Percentiles rank a stretch among this genome's conserved stretches.
Evolutionary conservation across 2,329 filamentous ascomycete species (phyloP).

Genomic region (Paraphaeosphaeria minitans): DNA sequence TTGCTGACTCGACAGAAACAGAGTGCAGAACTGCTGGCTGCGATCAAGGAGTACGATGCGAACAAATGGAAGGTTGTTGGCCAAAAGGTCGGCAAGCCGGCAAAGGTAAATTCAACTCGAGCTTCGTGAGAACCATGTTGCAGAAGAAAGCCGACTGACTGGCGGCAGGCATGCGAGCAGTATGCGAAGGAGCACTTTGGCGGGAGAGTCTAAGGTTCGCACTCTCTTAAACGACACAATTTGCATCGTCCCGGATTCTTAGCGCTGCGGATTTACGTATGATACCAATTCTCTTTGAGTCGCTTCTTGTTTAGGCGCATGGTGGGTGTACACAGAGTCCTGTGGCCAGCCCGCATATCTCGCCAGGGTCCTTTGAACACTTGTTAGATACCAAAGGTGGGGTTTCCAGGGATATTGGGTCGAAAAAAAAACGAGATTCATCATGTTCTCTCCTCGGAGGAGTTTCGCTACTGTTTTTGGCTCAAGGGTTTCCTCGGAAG

Average conservation of each 20-base stretch:
- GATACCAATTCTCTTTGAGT: slow-evolving; percentile 44
- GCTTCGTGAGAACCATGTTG: slow-evolving; percentile 6
- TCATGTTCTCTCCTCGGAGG: slow-evolving; percentile 17
- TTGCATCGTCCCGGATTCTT: slow-evolving; percentile 41
- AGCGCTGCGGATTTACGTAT: slow-evolving; percentile 38
- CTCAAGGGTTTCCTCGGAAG: slow-evolving; percentile 16
- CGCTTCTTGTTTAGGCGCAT: slow-evolving; percentile 27
- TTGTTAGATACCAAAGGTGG: slow-evolving; percentile 32
- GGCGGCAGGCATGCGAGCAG: slow-evolving; percentile 75
- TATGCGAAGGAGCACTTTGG: slow-evolving; percentile 96
- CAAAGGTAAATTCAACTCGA: slow-evolving; percentile 69
- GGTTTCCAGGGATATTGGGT: slow-evolving; percentile 27
- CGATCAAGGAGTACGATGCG: slow-evolving; percentile 98
- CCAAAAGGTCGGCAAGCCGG: slow-evolving; percentile 94
- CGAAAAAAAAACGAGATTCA: slow-evolving; percentile 27
- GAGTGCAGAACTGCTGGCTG: slow-evolving; percentile 80
- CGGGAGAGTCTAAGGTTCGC: slow-evolving; percentile 53
- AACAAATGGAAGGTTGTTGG: slow-evolving; percentile 99
- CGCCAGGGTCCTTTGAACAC: slow-evolving; percentile 29
- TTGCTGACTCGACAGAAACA: slow-evolving; percentile 50
- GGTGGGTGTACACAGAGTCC: slow-evolving; percentile 37
- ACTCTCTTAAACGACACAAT: slow-evolving; percentile 44
- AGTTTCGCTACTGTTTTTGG: slow-evolving; percentile 18
- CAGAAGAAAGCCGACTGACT: slow-evolving; percentile 20
- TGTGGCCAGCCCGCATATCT: slow-evolving; percentile 37